Evolutionary conservation across 2,329 filamentous ascomycete species (phyloP), one percentile per base, ranked within the genome.

Genomic region (Chaetothyriales sp.): DNA sequence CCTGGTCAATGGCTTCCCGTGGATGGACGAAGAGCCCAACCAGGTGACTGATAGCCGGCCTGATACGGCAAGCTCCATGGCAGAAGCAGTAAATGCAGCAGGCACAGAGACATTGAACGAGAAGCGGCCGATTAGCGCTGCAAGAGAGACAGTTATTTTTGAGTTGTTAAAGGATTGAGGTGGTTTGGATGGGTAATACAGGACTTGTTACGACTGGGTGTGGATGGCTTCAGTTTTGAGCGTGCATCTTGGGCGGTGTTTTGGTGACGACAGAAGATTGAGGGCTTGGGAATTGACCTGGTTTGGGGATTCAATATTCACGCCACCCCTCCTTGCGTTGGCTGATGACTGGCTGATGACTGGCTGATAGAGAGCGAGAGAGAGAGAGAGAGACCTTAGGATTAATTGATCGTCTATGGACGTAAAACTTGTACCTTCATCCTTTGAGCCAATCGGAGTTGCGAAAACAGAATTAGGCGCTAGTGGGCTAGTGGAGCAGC

Each of bases 1-100:
- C 43, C 46, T 68, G 8, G 62, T 63, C 5, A 61, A 71, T 48
- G 69, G 68, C 8, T 44, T 59, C 7, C 47, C 56, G 10, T 57
- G 54, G 53, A 54, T 57, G 42, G 56, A 57, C 26, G 51, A 53
- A 8, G 20, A 47, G 2, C 28, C 36, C 32, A 39, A 39, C 15
- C 32, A 39, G 12, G 32, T 15, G 8, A 15, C 15, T 39, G n/a
- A 45, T 12, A 45, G 10, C 7, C 43, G 43, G 22, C 43, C 43
- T 12, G 43, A 6, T 2, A 45, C 43, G 18, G 43, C 43, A 6
- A 20, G 19, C 18, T 45, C 43, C 4, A 20, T 45, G 43, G n/a
- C 18, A n/a, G 19, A 45, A n/a, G 43, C 22, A 45, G 18, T 45
- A 4, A 32, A 25, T 5, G 48, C 19, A 19, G 25, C 43, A 46